Evolutionary conservation across 1,139 yeast species (phyloP), one percentile per base, ranked within the genome.

Genomic region (Saccharomyces hybrid): DNA sequence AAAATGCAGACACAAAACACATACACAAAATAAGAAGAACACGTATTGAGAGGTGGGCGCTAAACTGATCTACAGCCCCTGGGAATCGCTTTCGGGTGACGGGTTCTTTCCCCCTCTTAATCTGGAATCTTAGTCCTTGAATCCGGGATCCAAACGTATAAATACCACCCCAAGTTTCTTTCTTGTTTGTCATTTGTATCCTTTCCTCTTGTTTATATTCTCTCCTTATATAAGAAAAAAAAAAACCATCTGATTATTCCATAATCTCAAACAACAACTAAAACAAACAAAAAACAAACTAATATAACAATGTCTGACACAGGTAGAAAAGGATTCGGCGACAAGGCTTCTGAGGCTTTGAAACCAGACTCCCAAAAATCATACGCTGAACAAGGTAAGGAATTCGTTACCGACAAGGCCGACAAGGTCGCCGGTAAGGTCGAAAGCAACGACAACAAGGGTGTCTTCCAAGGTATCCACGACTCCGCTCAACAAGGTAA

Each of bases 361-460:
- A 87, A 81, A 64, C 96, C 96, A 68, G 84, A 88, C 60, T 73
- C 81, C 55, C 78, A 86, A 71, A 89, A 89, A 78, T 63, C 83
- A 50, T 74, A 77, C 64, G 71, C 75, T 48, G 86, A 88, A 66
- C 75, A 84, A 74, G 84, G 83, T 62, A 84, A 86, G 78, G 96
- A 89, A 76, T 58, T 71, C 47, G 83, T 81, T 60, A 84, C 95
- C 56, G 85, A 80, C 69, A 70, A 75, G 46, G 77, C 76, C 62
- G 96, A 89, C 78, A 76, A 79, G 68, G 72, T 79, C 53, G 90
- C 86, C 58, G 77, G 79, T 54, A 71, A 76, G 57, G 67, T 77
- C 54, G 79, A 81, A 60, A 89, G 95, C 58, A 82, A 84, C 50
- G 70, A 73, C 60, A 76, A 84, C 67, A 89, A 88, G 79, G 82